Evolutionary conservation across 1,284 basidiomycete species (phyloP).

Genomic region (Agaricales sp.): DNA sequence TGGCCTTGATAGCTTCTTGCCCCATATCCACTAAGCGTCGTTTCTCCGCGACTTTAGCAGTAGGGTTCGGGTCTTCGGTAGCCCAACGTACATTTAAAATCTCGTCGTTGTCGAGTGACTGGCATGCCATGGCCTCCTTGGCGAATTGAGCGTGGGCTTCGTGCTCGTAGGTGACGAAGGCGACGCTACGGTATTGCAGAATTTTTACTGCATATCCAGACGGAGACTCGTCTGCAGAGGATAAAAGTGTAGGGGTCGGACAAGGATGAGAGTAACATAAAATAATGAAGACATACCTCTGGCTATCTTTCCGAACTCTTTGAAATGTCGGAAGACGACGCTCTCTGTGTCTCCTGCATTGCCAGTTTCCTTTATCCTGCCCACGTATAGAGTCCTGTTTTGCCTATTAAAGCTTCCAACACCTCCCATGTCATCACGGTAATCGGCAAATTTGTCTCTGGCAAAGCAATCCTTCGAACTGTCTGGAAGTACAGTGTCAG

Average conservation of each 20-base stretch:
- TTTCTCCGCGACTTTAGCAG: slow-evolving; percentile 78
- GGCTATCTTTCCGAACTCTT: slow-evolving; percentile 96
- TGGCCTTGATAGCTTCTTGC: slow-evolving; percentile 73
- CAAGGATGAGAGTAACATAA: slow-evolving; percentile 3
- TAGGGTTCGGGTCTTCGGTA: slow-evolving; percentile 92
- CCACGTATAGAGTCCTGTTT: slow-evolving; percentile 93
- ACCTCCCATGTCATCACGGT: slow-evolving; percentile 99
- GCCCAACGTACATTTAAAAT: slow-evolving; percentile 98
- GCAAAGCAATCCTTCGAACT: slow-evolving; percentile 96
- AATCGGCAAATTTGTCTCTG: slow-evolving; percentile 94
- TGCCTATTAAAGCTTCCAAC: slow-evolving; percentile 92
- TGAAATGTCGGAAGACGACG: slow-evolving; percentile 85
- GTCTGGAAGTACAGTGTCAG: slow-evolving; percentile 66
- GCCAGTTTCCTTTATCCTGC: slow-evolving; percentile 87
- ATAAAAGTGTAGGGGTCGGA: slow-evolving; percentile 7
- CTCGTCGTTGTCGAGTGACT: slow-evolving; percentile 95
- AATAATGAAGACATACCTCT: slow-evolving; percentile 50
- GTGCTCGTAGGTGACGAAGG: slow-evolving; percentile 90
- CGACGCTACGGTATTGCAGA: slow-evolving; percentile 89
- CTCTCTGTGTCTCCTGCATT: slow-evolving; percentile 85
- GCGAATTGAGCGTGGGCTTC: slow-evolving; percentile 92
- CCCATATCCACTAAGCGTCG: slow-evolving; percentile 73
- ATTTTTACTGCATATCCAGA: slow-evolving; percentile 60
- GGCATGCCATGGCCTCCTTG: slow-evolving; percentile 98
- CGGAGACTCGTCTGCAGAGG: slow-evolving; percentile 20